phyloP scores from a whole-genome alignment of 2,329 filamentous ascomycete genomes.

The Amauroascus niger region DNA sequence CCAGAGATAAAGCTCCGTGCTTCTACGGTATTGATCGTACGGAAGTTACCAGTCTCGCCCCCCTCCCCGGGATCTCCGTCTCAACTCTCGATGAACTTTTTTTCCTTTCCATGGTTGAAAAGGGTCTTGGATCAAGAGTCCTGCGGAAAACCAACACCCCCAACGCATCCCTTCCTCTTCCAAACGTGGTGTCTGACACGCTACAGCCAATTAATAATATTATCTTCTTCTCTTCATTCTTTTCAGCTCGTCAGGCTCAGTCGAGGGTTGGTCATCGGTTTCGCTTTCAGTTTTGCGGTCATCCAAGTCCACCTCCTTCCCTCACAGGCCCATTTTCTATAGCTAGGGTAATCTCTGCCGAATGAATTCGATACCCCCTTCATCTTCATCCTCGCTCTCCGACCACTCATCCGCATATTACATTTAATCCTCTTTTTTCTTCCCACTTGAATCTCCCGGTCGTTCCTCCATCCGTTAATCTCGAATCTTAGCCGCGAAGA shows the following conservation, averaged over 20 bases:
- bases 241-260: not conserved
- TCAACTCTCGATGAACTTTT: not conserved
- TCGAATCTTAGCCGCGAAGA: not conserved
- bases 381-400: not conserved
- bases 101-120: constrained; percentile 4
- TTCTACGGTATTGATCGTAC: not conserved
- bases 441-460: not conserved
- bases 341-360: not conserved
- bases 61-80: not conserved
- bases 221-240: not conserved
- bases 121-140: no score
- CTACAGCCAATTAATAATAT: no score
- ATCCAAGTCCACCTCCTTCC: not conserved
- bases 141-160: not conserved
- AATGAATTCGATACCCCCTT: not conserved
- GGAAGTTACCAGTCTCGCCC: no score
- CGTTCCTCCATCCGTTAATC: not conserved
- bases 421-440: not conserved
- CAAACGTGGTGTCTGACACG: no score
- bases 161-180: not conserved
- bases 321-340: not conserved
- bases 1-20: not conserved
- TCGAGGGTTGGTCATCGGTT: not conserved
- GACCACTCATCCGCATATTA: no score
- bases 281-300: not conserved